Evolutionary conservation across 1,284 basidiomycete genomes (phyloP), one percentile per base, ranked within the genome.

Genomic region (Sporisorium reilianum): DNA sequence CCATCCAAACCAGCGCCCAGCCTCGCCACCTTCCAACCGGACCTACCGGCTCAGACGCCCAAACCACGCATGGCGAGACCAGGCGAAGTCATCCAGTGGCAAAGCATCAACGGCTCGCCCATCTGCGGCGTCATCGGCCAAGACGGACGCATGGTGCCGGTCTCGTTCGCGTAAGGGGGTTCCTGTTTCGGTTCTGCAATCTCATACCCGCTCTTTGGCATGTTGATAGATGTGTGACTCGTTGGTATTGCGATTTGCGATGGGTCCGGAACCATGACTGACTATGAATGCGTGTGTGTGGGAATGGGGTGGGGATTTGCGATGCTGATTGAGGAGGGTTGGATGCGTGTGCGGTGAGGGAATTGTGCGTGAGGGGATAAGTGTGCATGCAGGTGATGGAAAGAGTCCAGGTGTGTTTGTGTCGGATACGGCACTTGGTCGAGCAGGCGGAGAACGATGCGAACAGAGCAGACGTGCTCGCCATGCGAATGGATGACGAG

Each of bases 111-210:
- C 41, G 77, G 77, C 12, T 71, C 66, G 5, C 77, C 77, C 41
- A 79, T 79, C 36, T 72, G 57, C 25, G 75, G 77, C n/a, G 57
- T 79, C 44, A 64, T 79, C n/a, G 75, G 68, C 18, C 57, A 57
- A 34, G 72, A 79, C 34, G 77, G 77, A 16, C 34, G 58, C 2
- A 57, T 77, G 2, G 42, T 68, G 2, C 67, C 64, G 7, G 60
- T 78, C 38, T 40, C 57, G 9, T 63, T 75, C 11, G 64, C 69
- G 38, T 64, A 56, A 48, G 14, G n/a, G n/a, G n/a, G n/a, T n/a
- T n/a, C n/a, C n/a, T n/a, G 8, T 20, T 41, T 41, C 5, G 7
- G 49, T 5, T 6, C 18, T 8, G 48, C 48, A 50, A 50, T 50
- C n/a, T 34, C 48, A 50, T 50, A 50, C 48, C 48, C 48, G 36